A percentile compares a stretch with the other conserved stretches of the same genome.
phyloP scores from a whole-genome alignment of 306 rosid species.

The Fragaria iinumae region DNA sequence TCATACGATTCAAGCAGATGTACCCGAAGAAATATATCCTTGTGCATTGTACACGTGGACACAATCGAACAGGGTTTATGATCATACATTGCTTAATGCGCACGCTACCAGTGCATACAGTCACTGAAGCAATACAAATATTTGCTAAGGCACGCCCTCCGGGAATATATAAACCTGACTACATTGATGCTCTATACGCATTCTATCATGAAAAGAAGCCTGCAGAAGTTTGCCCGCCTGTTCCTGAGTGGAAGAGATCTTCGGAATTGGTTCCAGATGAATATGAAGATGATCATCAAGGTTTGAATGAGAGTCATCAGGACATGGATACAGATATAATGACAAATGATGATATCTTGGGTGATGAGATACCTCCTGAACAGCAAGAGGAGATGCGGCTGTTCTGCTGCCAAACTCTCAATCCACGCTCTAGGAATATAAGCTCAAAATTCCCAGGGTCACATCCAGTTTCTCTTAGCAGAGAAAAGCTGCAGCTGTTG shows the following conservation, averaged over 20 bases:
- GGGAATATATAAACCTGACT: slow-evolving; percentile 91
- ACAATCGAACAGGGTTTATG: slow-evolving; percentile 98
- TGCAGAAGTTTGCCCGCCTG: slow-evolving; percentile 75
- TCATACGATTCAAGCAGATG: slow-evolving; percentile 70
- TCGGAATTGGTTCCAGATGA: slow-evolving; percentile 83
- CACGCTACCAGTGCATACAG: slow-evolving; percentile 50
- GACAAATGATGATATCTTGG: slow-evolving; percentile 94
- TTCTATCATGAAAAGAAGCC: slow-evolving; percentile 91
- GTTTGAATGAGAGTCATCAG: slow-evolving; percentile 49
- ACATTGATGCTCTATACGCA: slow-evolving; percentile 69
- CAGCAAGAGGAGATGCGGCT: slow-evolving; percentile 80
- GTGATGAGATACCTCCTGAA: slow-evolving; percentile 95
- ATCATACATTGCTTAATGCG: slow-evolving; percentile 90
- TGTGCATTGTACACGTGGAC: slow-evolving; percentile 97
- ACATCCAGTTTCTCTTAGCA: slow-evolving; percentile 90
- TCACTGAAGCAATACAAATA: slow-evolving; percentile 66
- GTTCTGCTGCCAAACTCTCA: slow-evolving; percentile 87
- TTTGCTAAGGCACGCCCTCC: slow-evolving; percentile 93
- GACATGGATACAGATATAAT: slow-evolving; percentile 44
- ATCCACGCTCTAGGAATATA: slow-evolving; percentile 65
- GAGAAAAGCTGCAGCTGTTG: slow-evolving; percentile 81
- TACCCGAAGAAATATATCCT: slow-evolving; percentile 80
- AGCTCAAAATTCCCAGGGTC: slow-evolving; percentile 77
- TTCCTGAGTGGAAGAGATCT: slow-evolving; percentile 97
- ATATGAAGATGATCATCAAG: slow-evolving; percentile 52